phyloP scores from a whole-genome alignment of 352 stramenopile genomes.

The Phytopythium montanum region DNA sequence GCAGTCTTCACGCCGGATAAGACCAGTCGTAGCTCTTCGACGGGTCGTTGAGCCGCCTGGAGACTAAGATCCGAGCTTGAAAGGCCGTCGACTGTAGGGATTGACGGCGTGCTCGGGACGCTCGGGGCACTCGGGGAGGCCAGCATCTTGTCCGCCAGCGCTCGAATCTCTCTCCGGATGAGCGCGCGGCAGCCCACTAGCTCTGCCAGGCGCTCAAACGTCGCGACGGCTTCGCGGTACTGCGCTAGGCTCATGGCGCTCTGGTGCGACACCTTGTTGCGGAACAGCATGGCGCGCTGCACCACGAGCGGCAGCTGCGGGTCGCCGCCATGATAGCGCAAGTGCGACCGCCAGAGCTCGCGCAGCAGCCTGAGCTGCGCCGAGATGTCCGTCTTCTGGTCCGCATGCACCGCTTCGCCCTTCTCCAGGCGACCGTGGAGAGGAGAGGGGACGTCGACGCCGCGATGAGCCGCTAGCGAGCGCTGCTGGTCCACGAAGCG shows the following conservation, averaged over 20 bases:
- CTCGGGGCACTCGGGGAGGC: slow-evolving; percentile 10
- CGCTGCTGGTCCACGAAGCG: slow-evolving; percentile 32
- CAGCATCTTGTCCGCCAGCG: slow-evolving; percentile 26
- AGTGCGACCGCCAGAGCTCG: slow-evolving; percentile 36
- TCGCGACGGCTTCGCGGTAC: slow-evolving; percentile 28
- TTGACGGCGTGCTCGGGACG: not conserved
- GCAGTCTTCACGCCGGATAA: too few species aligned
- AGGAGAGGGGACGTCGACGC: not conserved
- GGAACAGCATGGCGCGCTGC: slow-evolving; percentile 22
- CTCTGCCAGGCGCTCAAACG: slow-evolving; percentile 29
- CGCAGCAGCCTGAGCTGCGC: slow-evolving; percentile 34
- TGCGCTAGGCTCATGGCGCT: slow-evolving; percentile 22
- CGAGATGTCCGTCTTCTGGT: slow-evolving; percentile 27
- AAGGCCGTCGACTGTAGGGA: not conserved
- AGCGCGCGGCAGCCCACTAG: slow-evolving; percentile 27
- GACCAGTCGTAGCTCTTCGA: not conserved
- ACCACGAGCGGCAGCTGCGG: slow-evolving; percentile 25
- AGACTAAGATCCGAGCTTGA: not conserved
- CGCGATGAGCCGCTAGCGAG: slow-evolving; percentile 4
- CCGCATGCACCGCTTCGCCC: slow-evolving; percentile 8
- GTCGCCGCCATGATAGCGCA: slow-evolving; percentile 21
- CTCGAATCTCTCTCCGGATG: slow-evolving; percentile 25
- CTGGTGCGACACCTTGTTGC: slow-evolving; percentile 38
- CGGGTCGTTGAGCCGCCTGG: not conserved
- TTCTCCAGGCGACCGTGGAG: not conserved